phyloP scores from a whole-genome alignment of 164 flowering plant genomes.

The Magnolia changhungtana region DNA sequence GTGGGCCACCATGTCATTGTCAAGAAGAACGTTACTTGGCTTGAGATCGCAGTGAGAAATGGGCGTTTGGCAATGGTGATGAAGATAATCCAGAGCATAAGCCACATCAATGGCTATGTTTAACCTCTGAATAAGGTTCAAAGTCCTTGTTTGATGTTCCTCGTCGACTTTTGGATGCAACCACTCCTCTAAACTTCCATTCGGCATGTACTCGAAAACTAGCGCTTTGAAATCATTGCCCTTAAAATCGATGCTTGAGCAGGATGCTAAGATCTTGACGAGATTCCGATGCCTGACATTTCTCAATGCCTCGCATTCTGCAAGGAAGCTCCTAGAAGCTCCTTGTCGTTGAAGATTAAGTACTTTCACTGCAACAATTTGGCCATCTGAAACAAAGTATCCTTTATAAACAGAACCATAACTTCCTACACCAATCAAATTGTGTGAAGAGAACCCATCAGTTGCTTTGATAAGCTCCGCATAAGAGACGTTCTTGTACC shows the following conservation, averaged over 20 bases:
- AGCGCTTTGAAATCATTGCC: conserved; percentile 21
- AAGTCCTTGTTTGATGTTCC: background rate
- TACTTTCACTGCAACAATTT: too few relatives aligned
- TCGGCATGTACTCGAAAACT: conserved; percentile 14
- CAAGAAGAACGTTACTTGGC: too few relatives aligned
- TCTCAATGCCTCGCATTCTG: conserved; percentile 10
- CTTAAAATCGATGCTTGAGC: conserved; percentile 13
- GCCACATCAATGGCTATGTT: too few relatives aligned
- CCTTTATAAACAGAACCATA: conserved; percentile 19
- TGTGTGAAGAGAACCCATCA: conserved; percentile 7
- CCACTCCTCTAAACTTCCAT: conserved; percentile 20
- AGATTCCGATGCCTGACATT: conserved; percentile 11
- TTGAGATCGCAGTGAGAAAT: too few relatives aligned
- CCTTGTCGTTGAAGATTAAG: too few relatives aligned
- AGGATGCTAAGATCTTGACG: conserved; percentile 10
- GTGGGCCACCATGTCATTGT: too few relatives aligned
- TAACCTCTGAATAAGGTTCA: conserved; percentile 25
- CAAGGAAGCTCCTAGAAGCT: too few relatives aligned
- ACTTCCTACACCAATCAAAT: conserved; percentile 18
- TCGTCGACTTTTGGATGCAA: conserved; percentile 10
- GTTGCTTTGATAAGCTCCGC: conserved; percentile 16
- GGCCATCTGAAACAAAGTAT: too few relatives aligned
- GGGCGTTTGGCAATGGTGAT: too few relatives aligned
- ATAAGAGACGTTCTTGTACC: conserved; percentile 8
- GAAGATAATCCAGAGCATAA: too few relatives aligned